phyloP scores from a whole-genome alignment of 805 yeast genomes.

The Starmerella sirachaensis region DNA sequence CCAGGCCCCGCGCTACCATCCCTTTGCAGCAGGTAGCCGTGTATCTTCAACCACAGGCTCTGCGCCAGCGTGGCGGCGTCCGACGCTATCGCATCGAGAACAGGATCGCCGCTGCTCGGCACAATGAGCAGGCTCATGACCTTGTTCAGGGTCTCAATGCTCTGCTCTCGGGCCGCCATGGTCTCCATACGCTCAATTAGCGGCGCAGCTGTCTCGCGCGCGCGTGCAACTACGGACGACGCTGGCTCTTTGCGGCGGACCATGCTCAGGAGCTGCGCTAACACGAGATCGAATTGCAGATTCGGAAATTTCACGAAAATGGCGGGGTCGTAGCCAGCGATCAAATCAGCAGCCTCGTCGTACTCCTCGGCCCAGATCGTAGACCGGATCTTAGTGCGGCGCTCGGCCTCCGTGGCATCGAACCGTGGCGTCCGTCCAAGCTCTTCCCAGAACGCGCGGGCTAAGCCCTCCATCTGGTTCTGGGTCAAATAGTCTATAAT shows the following conservation, averaged over 20 bases:
- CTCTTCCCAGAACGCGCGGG: conserved; percentile 3
- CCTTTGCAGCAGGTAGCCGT: neutral
- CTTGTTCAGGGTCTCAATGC: conserved; percentile 2
- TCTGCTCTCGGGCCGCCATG: neutral
- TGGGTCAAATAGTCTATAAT: conserved; percentile 3
- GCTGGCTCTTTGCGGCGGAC: neutral
- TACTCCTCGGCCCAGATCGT: conserved; percentile 1
- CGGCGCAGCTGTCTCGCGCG: conserved; percentile 6
- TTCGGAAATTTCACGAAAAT: neutral
- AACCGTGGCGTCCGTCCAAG: neutral
- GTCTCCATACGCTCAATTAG: conserved; percentile 2
- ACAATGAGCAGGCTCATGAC: conserved; percentile 4
- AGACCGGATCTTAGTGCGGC: conserved; percentile 2
- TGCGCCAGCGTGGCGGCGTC: neutral
- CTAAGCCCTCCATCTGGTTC: neutral
- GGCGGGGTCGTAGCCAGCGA: neutral
- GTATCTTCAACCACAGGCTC: neutral
- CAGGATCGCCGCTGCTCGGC: neutral
- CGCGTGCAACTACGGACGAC: conserved; percentile 1
- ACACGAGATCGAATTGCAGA: neutral
- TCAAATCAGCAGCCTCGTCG: neutral
- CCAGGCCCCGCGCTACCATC: neutral
- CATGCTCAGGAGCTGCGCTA: conserved; percentile 2
- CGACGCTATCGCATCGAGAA: neutral
- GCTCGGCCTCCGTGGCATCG: conserved; percentile 1